Evolutionary conservation across 148 eudicot species (phyloP), one percentile per base, ranked within the genome.

Genomic region (Dianthus caryophyllus): DNA sequence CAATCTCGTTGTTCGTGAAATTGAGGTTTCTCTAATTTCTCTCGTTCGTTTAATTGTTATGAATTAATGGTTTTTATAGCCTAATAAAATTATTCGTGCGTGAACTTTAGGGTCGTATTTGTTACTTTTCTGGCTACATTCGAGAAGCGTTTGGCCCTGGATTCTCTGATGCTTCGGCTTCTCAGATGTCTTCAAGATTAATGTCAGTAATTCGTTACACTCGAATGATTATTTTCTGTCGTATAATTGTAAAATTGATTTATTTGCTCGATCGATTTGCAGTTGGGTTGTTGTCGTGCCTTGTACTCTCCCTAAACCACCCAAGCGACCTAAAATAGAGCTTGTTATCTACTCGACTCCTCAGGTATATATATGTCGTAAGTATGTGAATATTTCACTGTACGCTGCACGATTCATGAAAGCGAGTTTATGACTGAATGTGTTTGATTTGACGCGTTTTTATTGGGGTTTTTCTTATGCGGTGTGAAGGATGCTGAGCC

Each of bases 261-360:
- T 24, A 16, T 1, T n/a, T 43, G 10, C 12, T 67, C 30, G 61
- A 9, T 54, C 8, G n/a, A 56, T 60, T 13, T 72, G 85, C 76
- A 85, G 90, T 65, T 85, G 85, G 87, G 82, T 71, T 62, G 90
- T 83, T n/a, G 72, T 85, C 44, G 76, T 77, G 59, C 90, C 87
- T 67, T 64, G 72, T 61, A 77, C 76, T 46, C 67, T 76, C 11
- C 78, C 66, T 18, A 71, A 72, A 75, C 79, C 80, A 5, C 38
- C 43, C 27, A 75, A 29, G 44, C 76, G 75, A 56, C 79, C 72
- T 22, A 64, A 66, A 57, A 29, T 81, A 51, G 87, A 83, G 77
- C 75, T 81, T 60, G 84, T 64, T 44, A 75, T 83, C 61, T 83
- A 83, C 71, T 69, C 79, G 36, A 79, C 68, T 49, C 51, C 71